phyloP scores from a whole-genome alignment of 2,329 filamentous ascomycete species.

The Annulohypoxylon truncatum region DNA sequence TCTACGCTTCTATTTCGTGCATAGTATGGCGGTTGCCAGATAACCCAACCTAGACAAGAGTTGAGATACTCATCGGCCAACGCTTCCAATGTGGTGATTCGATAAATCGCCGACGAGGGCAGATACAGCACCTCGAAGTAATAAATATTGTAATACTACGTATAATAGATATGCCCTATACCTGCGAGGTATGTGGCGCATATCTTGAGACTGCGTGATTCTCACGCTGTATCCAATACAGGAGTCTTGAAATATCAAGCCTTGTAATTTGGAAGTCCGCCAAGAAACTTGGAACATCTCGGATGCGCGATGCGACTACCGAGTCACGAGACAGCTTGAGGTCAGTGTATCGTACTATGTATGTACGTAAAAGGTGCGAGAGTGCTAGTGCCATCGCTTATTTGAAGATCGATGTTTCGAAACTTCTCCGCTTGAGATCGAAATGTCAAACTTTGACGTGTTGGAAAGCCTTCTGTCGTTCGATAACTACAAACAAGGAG shows the following conservation, averaged over 20 bases:
- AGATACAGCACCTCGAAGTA: background rate
- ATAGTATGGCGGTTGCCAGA: background rate
- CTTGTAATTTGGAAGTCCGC: background rate
- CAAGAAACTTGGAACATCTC: background rate
- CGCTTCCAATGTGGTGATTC: background rate
- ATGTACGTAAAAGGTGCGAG: background rate
- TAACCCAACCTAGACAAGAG: background rate
- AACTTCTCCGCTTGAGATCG: background rate
- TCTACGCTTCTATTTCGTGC: background rate
- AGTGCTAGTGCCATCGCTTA: background rate
- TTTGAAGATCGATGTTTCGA: constrained; percentile 7
- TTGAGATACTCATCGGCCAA: background rate
- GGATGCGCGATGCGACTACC: background rate
- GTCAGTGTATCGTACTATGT: background rate
- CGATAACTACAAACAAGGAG: constrained; percentile 7
- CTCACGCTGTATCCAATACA: background rate
- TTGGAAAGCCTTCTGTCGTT: background rate
- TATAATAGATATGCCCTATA: background rate
- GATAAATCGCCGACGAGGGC: background rate
- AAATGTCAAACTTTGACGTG: background rate
- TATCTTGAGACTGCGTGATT: background rate
- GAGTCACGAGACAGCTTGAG: background rate
- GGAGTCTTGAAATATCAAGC: background rate
- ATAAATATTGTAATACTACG: background rate
- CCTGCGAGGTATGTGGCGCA: background rate